Evolutionary conservation across 2,329 filamentous ascomycete genomes (phyloP).

Genomic region (Colletotrichum graminicola): DNA sequence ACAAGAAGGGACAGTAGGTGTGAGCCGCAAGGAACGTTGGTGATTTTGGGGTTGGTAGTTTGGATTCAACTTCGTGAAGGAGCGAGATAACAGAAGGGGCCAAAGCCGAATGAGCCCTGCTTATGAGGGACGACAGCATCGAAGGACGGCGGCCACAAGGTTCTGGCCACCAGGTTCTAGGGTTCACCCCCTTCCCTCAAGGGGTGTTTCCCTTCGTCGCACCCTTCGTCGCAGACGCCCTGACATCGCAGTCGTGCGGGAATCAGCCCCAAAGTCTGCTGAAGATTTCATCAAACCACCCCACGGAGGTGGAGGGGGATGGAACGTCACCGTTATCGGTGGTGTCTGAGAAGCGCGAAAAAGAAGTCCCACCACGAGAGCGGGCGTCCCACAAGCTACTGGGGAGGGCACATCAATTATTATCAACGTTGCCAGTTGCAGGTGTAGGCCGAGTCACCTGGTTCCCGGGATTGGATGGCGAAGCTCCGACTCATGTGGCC

Average conservation of each 20-base stretch:
- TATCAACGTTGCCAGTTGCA: conserved; percentile 39
- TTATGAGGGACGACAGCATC: conserved; percentile 37
- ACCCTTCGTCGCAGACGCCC: conserved; percentile 27
- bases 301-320: conserved; percentile 40
- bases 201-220: conserved; percentile 27
- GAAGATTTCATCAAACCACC: conserved; percentile 21
- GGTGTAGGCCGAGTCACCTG: conserved; percentile 32
- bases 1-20: background rate
- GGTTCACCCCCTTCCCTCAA: conserved; percentile 5
- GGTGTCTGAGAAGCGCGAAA: conserved; percentile 14
- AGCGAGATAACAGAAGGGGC: background rate
- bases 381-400: conserved; percentile 1
- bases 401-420: conserved; percentile 17
- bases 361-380: conserved; percentile 28
- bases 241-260: conserved; percentile 39
- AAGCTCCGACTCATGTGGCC: conserved; percentile 2
- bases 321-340: conserved; percentile 43
- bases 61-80: conserved; percentile 15
- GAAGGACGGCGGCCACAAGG: background rate
- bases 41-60: conserved; percentile 3
- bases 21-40: background rate
- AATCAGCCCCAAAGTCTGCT: conserved; percentile 29
- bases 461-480: conserved; percentile 29
- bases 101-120: conserved; percentile 16
- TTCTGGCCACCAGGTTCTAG: conserved; percentile 10